Percentiles rank a stretch among this genome's conserved stretches.
phyloP scores from a whole-genome alignment of 768 basidiomycete genomes.

The Pleurotus giganteus region DNA sequence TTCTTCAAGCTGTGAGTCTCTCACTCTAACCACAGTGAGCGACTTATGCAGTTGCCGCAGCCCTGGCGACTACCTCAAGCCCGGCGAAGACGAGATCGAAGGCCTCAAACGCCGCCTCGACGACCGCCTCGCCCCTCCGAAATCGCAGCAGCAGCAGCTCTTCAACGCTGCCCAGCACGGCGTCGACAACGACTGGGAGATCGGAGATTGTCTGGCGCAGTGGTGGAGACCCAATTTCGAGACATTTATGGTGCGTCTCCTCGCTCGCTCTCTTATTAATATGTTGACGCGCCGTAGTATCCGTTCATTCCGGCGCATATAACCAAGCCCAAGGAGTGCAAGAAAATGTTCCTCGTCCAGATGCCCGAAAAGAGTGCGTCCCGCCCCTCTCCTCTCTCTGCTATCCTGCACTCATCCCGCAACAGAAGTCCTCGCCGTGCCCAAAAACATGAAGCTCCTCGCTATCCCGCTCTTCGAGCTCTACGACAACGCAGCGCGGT shows the following conservation, averaged over 20 bases:
- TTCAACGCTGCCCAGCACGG: slow-evolving; percentile 77
- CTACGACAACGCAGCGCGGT: slow-evolving; percentile 95
- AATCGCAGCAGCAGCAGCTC: slow-evolving; percentile 56
- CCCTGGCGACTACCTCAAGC: slow-evolving; percentile 98
- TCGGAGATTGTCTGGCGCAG: slow-evolving; percentile 93
- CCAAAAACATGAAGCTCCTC: slow-evolving; percentile 98
- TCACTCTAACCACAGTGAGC: too few relatives aligned
- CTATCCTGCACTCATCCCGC: background rate
- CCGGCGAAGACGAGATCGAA: slow-evolving; percentile 89
- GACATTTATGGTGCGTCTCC: slow-evolving; percentile 86
- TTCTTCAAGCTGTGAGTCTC: slow-evolving; percentile 92
- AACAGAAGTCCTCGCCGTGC: slow-evolving; percentile 91
- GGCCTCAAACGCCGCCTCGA: slow-evolving; percentile 90
- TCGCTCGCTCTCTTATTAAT: background rate
- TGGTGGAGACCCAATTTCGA: slow-evolving; percentile 99
- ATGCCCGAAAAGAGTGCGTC: slow-evolving; percentile 91
- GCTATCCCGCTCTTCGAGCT: slow-evolving; percentile 96
- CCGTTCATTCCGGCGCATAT: slow-evolving; percentile 95
- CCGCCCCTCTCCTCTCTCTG: background rate
- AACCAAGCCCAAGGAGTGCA: slow-evolving; percentile 97
- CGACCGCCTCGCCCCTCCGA: slow-evolving; percentile 81
- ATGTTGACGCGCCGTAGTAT: slow-evolving; percentile 51
- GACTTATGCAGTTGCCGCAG: too few relatives aligned
- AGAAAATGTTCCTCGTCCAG: slow-evolving; percentile 92
- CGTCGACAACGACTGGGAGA: slow-evolving; percentile 91